Evolutionary conservation across 768 basidiomycete species (phyloP), one percentile per base, ranked within the genome.

Genomic region (Pholiota molesta): DNA sequence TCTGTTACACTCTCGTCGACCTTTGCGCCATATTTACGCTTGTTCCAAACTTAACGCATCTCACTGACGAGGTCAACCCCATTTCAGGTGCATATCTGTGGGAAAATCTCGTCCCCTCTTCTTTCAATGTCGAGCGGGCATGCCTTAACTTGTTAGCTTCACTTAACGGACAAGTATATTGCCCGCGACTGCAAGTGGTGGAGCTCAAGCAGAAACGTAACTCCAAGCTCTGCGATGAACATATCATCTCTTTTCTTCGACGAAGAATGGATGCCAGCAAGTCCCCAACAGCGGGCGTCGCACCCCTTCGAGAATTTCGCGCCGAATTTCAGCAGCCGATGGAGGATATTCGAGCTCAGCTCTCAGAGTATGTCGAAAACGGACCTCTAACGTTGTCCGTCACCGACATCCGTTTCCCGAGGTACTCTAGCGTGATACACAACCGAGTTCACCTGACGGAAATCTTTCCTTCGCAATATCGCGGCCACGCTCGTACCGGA

Each of bases 1-100:
- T 55, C 23, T 58, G 62, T 33, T 67, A 63, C 49, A 62, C 56
- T 19, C 53, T 61, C 19, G 14, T 57, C 13, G 64, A 67, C 45
- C 51, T 67, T 8, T 23, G 60, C 4, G 62, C 59, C 14, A 47
- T 54, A 29, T 53, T 65, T 7, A 45, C 37, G 37, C 59, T 57
- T 35, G 26, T 55, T 2, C 62, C 66, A 29, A 29, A 29, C 6
- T 29, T 29, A 29, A 29, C 29, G 29, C 29, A 29, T 29, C 29
- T 29, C 29, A 29, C 29, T 29, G 29, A 29, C 29, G 29, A 29
- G 3, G 29, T 29, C 29, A 29, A 29, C 29, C 29, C 29, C 29
- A 29, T 29, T 29, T 29, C 29, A 29, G 29, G 29, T 6, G 29
- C 6, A 29, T 29, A 29, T 29, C 3, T 29, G 29, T 29, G 29